Percentiles rank a stretch among this genome's conserved stretches.
phyloP scores from a whole-genome alignment of 2,329 filamentous ascomycete genomes.

The Aspergillus quadrilineatus region DNA sequence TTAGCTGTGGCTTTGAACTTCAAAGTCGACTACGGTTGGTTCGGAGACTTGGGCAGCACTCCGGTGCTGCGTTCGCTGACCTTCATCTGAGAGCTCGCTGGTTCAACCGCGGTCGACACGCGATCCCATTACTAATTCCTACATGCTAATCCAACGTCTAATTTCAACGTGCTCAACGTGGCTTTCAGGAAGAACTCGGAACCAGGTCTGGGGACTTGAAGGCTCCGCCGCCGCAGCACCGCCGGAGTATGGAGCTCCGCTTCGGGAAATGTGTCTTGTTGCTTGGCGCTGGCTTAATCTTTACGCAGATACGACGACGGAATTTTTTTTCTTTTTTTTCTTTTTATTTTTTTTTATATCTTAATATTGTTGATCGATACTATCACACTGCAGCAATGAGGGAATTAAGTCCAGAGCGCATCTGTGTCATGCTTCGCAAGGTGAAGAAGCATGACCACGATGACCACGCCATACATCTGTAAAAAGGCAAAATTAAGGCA shows the following conservation, averaged over 20 bases:
- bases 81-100: not conserved
- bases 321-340: no score
- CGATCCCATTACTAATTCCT: constrained; percentile 7
- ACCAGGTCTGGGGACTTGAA: not conserved
- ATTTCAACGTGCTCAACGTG: no score
- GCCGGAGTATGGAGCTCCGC: not conserved
- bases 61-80: not conserved
- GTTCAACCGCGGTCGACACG: not conserved
- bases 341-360: no score
- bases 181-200: not conserved
- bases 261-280: constrained; percentile 1
- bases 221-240: not conserved
- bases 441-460: not conserved
- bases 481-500: not conserved
- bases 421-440: not conserved
- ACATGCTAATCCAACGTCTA: no score
- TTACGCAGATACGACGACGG: no score
- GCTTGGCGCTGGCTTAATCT: not conserved
- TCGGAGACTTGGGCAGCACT: constrained; percentile 9
- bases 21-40: not conserved
- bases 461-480: no score
- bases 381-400: not conserved
- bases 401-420: not conserved
- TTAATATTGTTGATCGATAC: not conserved
- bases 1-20: not conserved